phyloP scores from a whole-genome alignment of 164 flowering plant species.

The grape (Vitis vinifera) region DNA sequence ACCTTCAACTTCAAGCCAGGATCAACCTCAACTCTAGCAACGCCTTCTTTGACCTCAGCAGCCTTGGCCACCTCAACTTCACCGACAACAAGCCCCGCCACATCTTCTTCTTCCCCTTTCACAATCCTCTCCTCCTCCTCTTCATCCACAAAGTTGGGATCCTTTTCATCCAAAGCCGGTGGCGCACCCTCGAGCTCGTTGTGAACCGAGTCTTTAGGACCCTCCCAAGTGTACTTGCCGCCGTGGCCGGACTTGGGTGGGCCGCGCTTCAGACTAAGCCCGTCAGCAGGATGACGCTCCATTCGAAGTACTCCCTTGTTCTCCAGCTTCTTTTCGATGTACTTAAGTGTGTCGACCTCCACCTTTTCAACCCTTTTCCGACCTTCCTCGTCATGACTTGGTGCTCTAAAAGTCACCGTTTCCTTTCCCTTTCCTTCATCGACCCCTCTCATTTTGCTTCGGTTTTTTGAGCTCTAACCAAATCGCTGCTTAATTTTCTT shows the following conservation, averaged over 20 bases:
- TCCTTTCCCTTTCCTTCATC: conserved; percentile 2
- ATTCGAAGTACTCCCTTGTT: conserved; percentile 68
- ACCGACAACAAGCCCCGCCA: conserved; percentile 40
- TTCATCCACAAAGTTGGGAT: conserved; percentile 72
- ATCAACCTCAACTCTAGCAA: conserved; percentile 62
- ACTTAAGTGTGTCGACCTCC: conserved; percentile 45
- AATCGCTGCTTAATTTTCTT: no score
- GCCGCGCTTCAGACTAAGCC: conserved; percentile 30
- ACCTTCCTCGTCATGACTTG: conserved; percentile 54
- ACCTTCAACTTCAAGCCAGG: conserved; percentile 32
- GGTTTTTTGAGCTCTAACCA: conserved; percentile 2
- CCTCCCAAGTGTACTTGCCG: conserved; percentile 95
- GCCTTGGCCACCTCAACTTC: conserved; percentile 66
- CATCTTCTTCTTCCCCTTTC: conserved; percentile 28
- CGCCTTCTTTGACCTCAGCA: conserved; percentile 50
- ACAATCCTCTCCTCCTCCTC: conserved; percentile 32
- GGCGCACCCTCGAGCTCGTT: conserved; percentile 37
- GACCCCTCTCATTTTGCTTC: conserved; percentile 4
- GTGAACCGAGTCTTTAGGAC: conserved; percentile 40
- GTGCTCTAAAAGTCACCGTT: conserved; percentile 32
- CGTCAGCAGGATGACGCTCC: conserved; percentile 75
- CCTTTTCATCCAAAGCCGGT: conserved; percentile 63
- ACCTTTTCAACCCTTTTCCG: conserved; percentile 46
- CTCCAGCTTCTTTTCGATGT: conserved; percentile 61
- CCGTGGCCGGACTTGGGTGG: conserved; percentile 77